Percentiles rank a stretch among this genome's conserved stretches.
Evolutionary conservation across 108 stramenopile species (phyloP).

Genomic region (Skeletonema costatum): DNA sequence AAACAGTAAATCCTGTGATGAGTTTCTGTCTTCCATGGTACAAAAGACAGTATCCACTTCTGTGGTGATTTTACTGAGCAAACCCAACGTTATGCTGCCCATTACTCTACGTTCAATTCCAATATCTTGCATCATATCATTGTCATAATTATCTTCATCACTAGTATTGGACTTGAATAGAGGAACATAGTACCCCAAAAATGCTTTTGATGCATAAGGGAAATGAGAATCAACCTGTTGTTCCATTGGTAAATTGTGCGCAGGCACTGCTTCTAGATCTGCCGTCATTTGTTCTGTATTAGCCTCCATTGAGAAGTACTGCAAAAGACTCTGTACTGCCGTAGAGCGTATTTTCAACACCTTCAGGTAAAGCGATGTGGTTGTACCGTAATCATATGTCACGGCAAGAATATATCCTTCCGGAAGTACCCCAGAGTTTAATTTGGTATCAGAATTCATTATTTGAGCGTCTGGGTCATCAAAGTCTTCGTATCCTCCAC

Average conservation of each 20-base stretch:
- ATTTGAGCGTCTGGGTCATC: conserved; percentile 13
- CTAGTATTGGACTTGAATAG: not conserved
- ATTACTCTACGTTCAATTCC: conserved; percentile 4
- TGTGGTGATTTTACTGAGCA: not conserved
- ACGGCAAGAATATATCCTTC: conserved; percentile 17
- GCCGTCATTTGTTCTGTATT: not conserved
- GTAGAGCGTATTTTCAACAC: conserved; percentile 22
- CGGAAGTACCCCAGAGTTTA: conserved; percentile 17
- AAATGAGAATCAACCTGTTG: conserved; percentile 39
- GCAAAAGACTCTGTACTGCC: conserved; percentile 5
- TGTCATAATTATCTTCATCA: not conserved
- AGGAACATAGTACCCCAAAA: conserved; percentile 35
- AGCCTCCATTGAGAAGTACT: conserved; percentile 28
- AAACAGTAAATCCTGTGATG: conserved; percentile 19
- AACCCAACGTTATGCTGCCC: conserved; percentile 20
- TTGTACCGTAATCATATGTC: conserved; percentile 39
- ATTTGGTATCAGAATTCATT: not conserved
- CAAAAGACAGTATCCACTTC: conserved; percentile 24
- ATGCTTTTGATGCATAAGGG: conserved; percentile 38
- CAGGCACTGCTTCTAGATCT: conserved; percentile 27
- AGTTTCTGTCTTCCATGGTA: conserved; percentile 33
- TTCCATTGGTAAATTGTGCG: conserved; percentile 35
- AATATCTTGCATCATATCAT: not conserved
- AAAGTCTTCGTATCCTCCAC: not conserved
- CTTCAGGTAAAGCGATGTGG: conserved; percentile 37